A percentile compares a stretch with the other conserved stretches of the same genome.
phyloP scores from a whole-genome alignment of 106 monocot species.

The Phalaenopsis equestris region DNA sequence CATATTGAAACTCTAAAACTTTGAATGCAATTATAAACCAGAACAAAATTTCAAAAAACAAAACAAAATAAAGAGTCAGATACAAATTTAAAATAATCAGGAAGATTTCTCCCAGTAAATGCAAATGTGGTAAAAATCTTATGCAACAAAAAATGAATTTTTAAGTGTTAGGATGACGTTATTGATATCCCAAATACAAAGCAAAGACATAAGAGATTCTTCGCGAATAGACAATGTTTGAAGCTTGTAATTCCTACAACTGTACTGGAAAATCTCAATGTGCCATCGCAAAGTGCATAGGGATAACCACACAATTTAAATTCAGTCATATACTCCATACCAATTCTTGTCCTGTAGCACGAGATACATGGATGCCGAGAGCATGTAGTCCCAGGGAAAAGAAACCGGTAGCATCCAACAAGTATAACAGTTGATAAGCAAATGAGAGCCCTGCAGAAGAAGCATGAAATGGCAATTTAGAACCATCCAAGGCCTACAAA shows the following conservation, averaged over 20 bases:
- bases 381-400: slow-evolving; percentile 68
- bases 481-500: not conserved
- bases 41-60: not conserved
- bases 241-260: not conserved
- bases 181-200: not conserved
- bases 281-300: not conserved
- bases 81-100: not conserved
- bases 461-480: not conserved
- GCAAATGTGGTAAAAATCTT: not conserved
- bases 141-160: not conserved
- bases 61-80: not conserved
- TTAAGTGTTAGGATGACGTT: not conserved
- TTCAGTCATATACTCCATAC: slow-evolving; percentile 25
- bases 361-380: slow-evolving; percentile 81
- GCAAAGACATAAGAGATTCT: not conserved
- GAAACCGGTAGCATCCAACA: slow-evolving; percentile 91
- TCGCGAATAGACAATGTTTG: not conserved
- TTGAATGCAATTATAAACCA: not conserved
- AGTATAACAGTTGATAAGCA: slow-evolving; percentile 76
- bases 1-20: not conserved
- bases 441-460: slow-evolving; percentile 64
- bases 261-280: not conserved
- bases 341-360: slow-evolving; percentile 94
- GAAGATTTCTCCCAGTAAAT: not conserved
- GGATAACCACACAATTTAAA: not conserved